A percentile compares a stretch with the other conserved stretches of the same genome.
Conservation (phyloP, 1,284 basidiomycete genomes). For the Heimioporus retisporus region DNA sequence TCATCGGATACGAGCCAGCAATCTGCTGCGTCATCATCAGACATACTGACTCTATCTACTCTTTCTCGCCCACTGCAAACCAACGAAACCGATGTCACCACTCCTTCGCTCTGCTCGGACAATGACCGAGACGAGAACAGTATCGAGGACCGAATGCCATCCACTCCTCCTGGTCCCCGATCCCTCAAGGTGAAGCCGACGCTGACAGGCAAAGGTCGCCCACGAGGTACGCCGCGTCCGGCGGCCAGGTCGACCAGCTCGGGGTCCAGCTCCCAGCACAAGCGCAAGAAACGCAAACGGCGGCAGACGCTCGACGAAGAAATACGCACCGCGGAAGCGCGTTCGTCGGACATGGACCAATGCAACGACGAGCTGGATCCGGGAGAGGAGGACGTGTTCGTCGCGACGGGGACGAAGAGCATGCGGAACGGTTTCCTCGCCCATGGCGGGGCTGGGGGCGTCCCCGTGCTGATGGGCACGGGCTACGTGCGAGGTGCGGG, state of each 20-base stretch:
- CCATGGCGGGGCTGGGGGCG: conserved; percentile 75
- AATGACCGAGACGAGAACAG: conserved; percentile 61
- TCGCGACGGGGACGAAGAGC: conserved; percentile 63
- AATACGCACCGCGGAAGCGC: conserved; percentile 57
- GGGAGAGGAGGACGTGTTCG: conserved; percentile 54
- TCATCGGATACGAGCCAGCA: conserved; percentile 16
- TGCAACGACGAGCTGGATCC: conserved; percentile 45
- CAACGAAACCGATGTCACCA: conserved; percentile 52
- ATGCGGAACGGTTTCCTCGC: conserved; percentile 72
- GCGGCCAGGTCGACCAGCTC: conserved; percentile 11
- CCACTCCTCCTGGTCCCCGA: conserved; percentile 48
- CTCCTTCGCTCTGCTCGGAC: conserved; percentile 79
- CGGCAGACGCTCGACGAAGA: conserved; percentile 74
- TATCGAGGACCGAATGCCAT: conserved; percentile 58
- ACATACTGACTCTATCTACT: conserved; percentile 6
- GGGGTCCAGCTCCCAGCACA: conserved; percentile 29
- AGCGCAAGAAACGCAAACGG: conserved; percentile 40
- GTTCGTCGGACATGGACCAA: conserved; percentile 42
- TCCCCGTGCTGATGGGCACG: conserved; percentile 73
- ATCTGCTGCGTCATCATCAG: conserved; percentile 15
- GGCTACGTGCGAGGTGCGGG: conserved; percentile 67
- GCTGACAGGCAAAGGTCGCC: conserved; percentile 28
- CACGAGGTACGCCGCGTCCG: conserved; percentile 15
- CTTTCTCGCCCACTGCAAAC: conserved; percentile 17
- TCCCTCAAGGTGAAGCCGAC: conserved; percentile 24